phyloP scores from a whole-genome alignment of 2,329 filamentous ascomycete genomes.

The Pseudogymnoascus sp. region DNA sequence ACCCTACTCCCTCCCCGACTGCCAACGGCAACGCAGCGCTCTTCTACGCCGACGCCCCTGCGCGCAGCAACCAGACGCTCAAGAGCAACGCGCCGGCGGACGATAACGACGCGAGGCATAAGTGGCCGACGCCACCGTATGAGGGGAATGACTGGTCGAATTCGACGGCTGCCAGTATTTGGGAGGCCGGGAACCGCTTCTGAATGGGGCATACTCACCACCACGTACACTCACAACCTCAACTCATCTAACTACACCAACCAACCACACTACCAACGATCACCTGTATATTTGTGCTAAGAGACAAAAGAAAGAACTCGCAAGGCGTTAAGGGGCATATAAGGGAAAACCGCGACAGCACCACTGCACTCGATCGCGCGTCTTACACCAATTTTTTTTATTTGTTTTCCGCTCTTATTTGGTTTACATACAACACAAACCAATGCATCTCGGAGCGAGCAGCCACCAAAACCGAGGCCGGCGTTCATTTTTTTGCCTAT shows the following conservation, averaged over 20 bases:
- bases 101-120: conserved; percentile 43
- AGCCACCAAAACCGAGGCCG: not conserved
- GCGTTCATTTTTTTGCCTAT: not conserved
- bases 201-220: conserved; percentile 27
- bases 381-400: not conserved
- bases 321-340: not conserved
- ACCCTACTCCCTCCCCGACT: conserved; percentile 64
- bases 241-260: not conserved
- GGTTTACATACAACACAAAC: too few relatives aligned
- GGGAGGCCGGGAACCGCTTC: conserved; percentile 60
- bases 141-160: conserved; percentile 92
- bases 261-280: not conserved
- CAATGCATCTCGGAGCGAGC: not conserved
- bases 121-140: conserved; percentile 94
- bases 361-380: not conserved
- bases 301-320: not conserved
- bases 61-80: conserved; percentile 49
- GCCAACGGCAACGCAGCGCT: conserved; percentile 71
- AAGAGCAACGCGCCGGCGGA: conserved; percentile 40
- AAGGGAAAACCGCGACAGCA: not conserved
- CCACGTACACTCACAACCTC: not conserved
- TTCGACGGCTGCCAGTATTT: conserved; percentile 72
- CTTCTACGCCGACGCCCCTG: conserved; percentile 55
- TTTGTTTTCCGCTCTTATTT: not conserved
- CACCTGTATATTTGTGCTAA: not conserved